Conservation (phyloP, 2,329 filamentous ascomycete genomes). For the Ampelomyces quisqualis region DNA sequence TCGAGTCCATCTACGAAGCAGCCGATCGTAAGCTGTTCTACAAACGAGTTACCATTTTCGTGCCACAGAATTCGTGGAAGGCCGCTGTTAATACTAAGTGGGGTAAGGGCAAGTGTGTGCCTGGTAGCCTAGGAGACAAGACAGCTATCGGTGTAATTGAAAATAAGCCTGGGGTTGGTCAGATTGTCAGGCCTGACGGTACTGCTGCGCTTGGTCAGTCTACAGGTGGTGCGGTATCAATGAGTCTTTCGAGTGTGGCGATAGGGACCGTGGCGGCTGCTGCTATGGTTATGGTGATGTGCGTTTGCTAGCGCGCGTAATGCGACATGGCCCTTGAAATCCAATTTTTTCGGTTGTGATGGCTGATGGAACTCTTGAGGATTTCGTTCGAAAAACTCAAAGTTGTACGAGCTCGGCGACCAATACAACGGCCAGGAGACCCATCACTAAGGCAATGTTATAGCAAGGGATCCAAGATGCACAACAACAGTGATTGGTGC, state of each 20-base stretch:
- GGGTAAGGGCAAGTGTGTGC: constrained; percentile 19
- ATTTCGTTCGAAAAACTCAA: no score
- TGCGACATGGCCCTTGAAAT: no score
- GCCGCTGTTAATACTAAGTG: constrained; percentile 22
- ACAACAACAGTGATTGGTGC: no score
- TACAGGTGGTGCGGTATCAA: no score
- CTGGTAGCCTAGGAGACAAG: constrained; percentile 15
- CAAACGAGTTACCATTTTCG: constrained; percentile 52
- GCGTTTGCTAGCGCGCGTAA: no score
- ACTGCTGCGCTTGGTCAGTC: no score
- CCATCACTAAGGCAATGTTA: no score
- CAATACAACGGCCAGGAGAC: no score
- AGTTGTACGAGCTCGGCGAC: no score
- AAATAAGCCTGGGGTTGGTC: not conserved
- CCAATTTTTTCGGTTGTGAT: no score
- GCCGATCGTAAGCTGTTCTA: constrained; percentile 62
- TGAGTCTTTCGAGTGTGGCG: not conserved
- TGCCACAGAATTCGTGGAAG: constrained; percentile 54
- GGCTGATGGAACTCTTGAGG: no score
- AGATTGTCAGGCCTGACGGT: not conserved
- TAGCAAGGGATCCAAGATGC: no score
- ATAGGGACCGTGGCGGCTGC: not conserved
- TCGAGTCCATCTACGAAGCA: constrained; percentile 60
- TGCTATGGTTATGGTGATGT: not conserved
- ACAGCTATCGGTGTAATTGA: constrained; percentile 13